Percentiles rank a stretch among this genome's conserved stretches.
phyloP scores from a whole-genome alignment of 768 basidiomycete species.

The Omphalotus guepiniiformis region DNA sequence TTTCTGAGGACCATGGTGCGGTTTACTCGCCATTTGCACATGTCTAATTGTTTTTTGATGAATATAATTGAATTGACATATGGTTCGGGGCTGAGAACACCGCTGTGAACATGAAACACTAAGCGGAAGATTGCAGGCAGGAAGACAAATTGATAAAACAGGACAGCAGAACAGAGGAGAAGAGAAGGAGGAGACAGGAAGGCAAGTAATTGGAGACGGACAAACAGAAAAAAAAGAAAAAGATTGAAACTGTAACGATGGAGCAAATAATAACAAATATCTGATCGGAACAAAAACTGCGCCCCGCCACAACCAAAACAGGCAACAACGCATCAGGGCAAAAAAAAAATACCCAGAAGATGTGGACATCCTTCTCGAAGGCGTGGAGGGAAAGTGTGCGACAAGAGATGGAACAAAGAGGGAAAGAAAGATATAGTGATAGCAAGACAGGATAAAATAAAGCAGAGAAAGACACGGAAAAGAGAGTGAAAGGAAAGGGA shows the following conservation, averaged over 20 bases:
- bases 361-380: not conserved
- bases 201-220: no score
- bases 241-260: not conserved
- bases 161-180: not conserved
- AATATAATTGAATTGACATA: conserved; percentile 24
- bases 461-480: not conserved
- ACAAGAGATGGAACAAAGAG: not conserved
- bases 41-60: conserved; percentile 28
- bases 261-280: not conserved
- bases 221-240: not conserved
- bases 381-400: not conserved
- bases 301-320: conserved; percentile 1
- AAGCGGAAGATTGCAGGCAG: not conserved
- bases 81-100: conserved; percentile 24
- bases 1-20: conserved; percentile 1
- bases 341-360: conserved; percentile 41
- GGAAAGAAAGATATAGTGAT: no score
- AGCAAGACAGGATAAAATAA: no score
- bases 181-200: no score
- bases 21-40: conserved; percentile 26
- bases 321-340: conserved; percentile 8
- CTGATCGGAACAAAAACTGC: conserved; percentile 9
- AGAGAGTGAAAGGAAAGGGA: not conserved
- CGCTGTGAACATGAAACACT: conserved; percentile 21
- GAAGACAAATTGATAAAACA: conserved; percentile 1